A percentile compares a stretch with the other conserved stretches of the same genome.
phyloP scores from a whole-genome alignment of 2,329 filamentous ascomycete genomes.

The Aspergillus sp. region DNA sequence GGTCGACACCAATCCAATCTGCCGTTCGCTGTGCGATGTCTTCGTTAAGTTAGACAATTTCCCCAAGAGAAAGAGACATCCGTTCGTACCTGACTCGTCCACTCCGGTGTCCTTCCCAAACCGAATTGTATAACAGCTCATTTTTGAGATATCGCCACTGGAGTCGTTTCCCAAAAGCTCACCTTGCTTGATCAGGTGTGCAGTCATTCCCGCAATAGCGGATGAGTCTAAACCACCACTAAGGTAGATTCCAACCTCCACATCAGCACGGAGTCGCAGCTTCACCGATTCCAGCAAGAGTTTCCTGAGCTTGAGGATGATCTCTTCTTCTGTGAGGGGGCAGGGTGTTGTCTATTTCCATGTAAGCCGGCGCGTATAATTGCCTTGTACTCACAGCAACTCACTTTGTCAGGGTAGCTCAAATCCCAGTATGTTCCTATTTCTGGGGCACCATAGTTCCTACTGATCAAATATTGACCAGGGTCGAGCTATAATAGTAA shows the following conservation, averaged over 20 bases:
- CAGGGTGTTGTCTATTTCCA: constrained; percentile 35
- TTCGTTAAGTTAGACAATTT: constrained; percentile 5
- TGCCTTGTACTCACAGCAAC: not conserved
- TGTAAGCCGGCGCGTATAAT: not conserved
- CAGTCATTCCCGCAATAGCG: constrained; percentile 56
- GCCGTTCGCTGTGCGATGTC: constrained; percentile 50
- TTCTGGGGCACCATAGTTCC: constrained; percentile 38
- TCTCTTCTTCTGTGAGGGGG: constrained; percentile 49
- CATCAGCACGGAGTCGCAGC: constrained; percentile 57
- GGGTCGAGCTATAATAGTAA: constrained; percentile 39
- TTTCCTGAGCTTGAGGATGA: constrained; percentile 51
- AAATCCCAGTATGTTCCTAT: constrained; percentile 55
- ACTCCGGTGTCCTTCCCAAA: constrained; percentile 51
- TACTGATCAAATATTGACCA: constrained; percentile 46
- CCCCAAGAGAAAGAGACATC: not conserved
- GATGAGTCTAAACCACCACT: constrained; percentile 61
- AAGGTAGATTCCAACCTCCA: constrained; percentile 58
- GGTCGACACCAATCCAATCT: constrained; percentile 48
- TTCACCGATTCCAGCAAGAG: constrained; percentile 53
- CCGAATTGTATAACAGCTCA: constrained; percentile 54
- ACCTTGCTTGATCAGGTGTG: constrained; percentile 51
- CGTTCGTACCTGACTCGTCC: constrained; percentile 48
- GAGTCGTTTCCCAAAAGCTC: constrained; percentile 48
- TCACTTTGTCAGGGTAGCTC: constrained; percentile 53
- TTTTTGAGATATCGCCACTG: constrained; percentile 31